Percentiles rank a stretch among this genome's conserved stretches.
These are phyloP conservation scores for Gossypium laxum DNA, from an alignment of 441 rosid species.

Conservation along the genomic window DNA sequence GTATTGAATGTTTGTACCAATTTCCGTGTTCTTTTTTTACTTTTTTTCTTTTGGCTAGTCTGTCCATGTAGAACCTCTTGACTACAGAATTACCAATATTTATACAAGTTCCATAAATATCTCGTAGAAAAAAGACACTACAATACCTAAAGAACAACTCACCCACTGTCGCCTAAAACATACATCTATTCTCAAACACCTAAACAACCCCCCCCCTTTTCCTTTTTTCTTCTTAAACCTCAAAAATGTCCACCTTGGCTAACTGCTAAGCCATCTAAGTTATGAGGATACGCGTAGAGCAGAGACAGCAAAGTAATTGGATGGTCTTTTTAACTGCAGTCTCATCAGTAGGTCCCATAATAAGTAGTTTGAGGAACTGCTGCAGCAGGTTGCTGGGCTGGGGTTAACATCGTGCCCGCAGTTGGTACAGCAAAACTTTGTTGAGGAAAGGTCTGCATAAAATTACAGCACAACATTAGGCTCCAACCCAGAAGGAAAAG, in stretches of 20 bases:
- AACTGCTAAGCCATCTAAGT: not conserved
- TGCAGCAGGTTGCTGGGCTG: slow-evolving; percentile 50
- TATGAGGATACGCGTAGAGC: not conserved
- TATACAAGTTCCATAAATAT: not conserved
- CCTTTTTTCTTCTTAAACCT: not conserved
- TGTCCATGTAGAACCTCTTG: too few relatives aligned
- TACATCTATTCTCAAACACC: not conserved
- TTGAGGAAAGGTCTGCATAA: slow-evolving; percentile 47
- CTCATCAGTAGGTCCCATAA: slow-evolving; percentile 63
- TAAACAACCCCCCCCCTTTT: too few relatives aligned
- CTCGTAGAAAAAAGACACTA: not conserved
- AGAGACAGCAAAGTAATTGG: not conserved
- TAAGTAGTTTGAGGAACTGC: slow-evolving; percentile 61
- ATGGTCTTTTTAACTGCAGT: not conserved
- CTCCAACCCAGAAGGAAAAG: not conserved
- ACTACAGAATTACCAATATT: not conserved
- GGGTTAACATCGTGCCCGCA: slow-evolving; percentile 42
- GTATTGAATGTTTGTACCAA: too few relatives aligned
- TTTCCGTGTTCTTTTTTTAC: too few relatives aligned
- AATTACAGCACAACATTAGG: not conserved
- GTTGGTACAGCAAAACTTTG: slow-evolving; percentile 69
- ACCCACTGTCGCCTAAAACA: slow-evolving; percentile 5
- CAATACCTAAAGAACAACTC: slow-evolving; percentile 14
- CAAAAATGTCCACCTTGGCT: not conserved
- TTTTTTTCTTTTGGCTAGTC: too few relatives aligned